A percentile compares a stretch with the other conserved stretches of the same genome.
phyloP scores from a whole-genome alignment of 2,329 filamentous ascomycete species.

The Purpureocillium takamizusanense region DNA sequence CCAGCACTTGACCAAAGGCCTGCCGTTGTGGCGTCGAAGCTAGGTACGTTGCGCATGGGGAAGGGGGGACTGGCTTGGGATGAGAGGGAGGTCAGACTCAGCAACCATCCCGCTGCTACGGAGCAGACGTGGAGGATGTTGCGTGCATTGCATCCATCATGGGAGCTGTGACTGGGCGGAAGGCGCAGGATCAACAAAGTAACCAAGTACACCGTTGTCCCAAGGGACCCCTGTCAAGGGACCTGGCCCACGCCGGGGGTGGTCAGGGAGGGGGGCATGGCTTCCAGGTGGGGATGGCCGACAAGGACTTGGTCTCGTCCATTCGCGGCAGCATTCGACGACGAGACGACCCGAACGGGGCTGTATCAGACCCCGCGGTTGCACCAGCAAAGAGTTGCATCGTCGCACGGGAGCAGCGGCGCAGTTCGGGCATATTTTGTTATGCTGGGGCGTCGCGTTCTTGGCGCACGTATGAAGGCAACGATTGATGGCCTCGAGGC shows the following conservation, averaged over 20 bases:
- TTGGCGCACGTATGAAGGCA: conserved; percentile 1
- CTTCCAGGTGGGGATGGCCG: conserved; percentile 6
- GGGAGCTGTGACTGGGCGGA: neutral
- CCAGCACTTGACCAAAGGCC: too few species aligned
- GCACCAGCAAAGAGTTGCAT: conserved; percentile 8
- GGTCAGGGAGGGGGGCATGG: neutral
- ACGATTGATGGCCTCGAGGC: conserved; percentile 2
- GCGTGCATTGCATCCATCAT: too few species aligned
- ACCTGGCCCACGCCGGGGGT: neutral
- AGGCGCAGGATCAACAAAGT: neutral
- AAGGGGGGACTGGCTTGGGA: too few species aligned
- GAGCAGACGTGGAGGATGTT: too few species aligned
- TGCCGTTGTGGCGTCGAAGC: too few species aligned
- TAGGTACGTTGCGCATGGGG: too few species aligned
- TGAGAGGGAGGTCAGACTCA: neutral
- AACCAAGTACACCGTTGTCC: neutral
- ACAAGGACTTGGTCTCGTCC: conserved; percentile 6
- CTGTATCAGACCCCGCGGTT: conserved; percentile 2
- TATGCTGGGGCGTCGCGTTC: neutral
- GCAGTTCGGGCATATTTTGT: conserved; percentile 4
- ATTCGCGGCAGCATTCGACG: neutral
- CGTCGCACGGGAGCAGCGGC: conserved; percentile 9
- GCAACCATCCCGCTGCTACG: too few species aligned
- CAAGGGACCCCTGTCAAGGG: neutral
- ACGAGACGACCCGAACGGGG: neutral